Base-by-base conservation (phyloP, 148 eudicot genomes). In the Chenopodium berlandieri region DNA sequence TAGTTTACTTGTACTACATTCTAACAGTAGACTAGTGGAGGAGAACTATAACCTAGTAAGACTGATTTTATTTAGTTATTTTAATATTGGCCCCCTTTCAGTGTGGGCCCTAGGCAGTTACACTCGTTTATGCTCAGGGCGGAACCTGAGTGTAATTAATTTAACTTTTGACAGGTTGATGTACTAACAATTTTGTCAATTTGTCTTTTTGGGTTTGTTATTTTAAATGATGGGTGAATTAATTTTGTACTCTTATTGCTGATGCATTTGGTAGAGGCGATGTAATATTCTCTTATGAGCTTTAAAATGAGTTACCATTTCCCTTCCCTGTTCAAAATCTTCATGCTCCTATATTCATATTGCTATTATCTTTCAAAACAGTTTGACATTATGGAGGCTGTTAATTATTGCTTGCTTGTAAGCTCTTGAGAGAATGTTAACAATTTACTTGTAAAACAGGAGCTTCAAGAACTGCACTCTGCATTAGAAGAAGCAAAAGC, bases 401-500 rank as follows among this genome's bases (percentile, higher is more conserved):
- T 48, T 11, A 30, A 56, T 17, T 17, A 16, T 50, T 65, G 71
- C 71, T 67, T 30, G 23, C n/a, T 27, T n/a, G 50, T 69, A 19
- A 40, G n/a, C 17, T 17, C 74, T 68, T 71, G 79, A 63, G 32
- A 56, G 20, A 44, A 60, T 68, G n/a, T 72, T 70, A 47, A 60
- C 34, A 6, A 40, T 64, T 70, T 74, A 23, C 37, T 50, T 75
- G 44, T 77, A 58, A 52, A 71, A 77, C 89, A 96, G 99, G 97
- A 94, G 85, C 91, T 96, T 76, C 98, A 96, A 90, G 99, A 96
- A 86, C 88, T 94, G 82, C 97, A 96, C 83, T 96, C 97, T 0
- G 93, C 97, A 40, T 66, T 96, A 52, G 99, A 96, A 89, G 99
- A 96, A 91, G 99, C 97, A 72, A 96, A 96, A 82, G 99, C 99